phyloP scores from a whole-genome alignment of 2,329 filamentous ascomycete genomes.

The Xylaria sp. region DNA sequence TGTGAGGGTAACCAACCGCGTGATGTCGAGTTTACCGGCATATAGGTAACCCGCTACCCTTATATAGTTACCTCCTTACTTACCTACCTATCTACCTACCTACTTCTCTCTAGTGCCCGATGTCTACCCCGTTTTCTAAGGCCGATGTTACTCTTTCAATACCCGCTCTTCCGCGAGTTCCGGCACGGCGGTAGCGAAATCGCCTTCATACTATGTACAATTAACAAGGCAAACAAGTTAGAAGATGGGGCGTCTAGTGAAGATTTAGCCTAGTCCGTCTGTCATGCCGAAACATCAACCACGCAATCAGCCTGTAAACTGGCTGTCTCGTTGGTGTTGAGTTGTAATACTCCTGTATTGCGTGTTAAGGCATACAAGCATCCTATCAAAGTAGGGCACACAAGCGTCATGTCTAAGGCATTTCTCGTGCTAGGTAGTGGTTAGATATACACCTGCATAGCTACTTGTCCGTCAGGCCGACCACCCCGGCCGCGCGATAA shows the following conservation, averaged over 20 bases:
- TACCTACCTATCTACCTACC: not conserved
- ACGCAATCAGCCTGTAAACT: not conserved
- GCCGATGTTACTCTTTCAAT: not conserved
- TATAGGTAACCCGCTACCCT: not conserved
- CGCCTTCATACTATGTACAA: not conserved
- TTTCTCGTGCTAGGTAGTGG: not conserved
- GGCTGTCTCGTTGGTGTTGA: not conserved
- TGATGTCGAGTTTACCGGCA: not conserved
- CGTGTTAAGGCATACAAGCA: not conserved
- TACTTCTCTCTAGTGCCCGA: not conserved
- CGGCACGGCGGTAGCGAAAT: conserved; percentile 24
- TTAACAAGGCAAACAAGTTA: not conserved
- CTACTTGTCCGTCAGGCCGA: not conserved
- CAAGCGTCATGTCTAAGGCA: not conserved
- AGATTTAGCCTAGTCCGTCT: not conserved
- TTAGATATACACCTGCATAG: not conserved
- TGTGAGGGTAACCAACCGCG: not conserved
- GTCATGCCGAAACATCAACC: not conserved
- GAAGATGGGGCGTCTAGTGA: not conserved
- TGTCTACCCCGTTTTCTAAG: not conserved
- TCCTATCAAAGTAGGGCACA: not conserved
- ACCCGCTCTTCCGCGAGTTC: conserved; percentile 20
- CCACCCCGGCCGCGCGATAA: not conserved
- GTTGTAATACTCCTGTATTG: not conserved
- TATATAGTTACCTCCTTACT: not conserved